Conservation (phyloP, 140 eudicot genomes). For the Oenanthe javanica region DNA sequence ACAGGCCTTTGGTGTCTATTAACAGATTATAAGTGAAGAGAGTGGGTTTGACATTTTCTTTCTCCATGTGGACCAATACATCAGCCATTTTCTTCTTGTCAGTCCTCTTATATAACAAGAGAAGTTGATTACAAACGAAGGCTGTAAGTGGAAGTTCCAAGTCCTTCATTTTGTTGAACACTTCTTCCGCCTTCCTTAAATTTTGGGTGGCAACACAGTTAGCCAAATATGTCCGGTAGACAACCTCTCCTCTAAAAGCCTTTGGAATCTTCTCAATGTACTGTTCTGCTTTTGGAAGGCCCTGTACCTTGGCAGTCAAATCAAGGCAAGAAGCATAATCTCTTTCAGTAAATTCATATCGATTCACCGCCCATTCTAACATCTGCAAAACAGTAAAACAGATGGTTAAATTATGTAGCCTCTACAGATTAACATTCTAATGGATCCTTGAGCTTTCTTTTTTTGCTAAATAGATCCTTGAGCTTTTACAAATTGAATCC, state of each 20-base stretch:
- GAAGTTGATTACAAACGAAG: conserved; percentile 64
- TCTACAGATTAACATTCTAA: not conserved
- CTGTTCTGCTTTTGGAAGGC: conserved; percentile 55
- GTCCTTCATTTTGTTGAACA: conserved; percentile 69
- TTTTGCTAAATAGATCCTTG: not conserved
- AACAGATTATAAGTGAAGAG: conserved; percentile 50
- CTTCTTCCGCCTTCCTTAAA: conserved; percentile 48
- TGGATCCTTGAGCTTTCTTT: not conserved
- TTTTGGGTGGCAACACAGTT: conserved; percentile 39
- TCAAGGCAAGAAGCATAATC: conserved; percentile 66
- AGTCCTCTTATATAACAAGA: conserved; percentile 54
- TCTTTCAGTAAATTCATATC: conserved; percentile 32
- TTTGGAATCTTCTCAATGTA: conserved; percentile 43
- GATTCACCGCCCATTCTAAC: conserved; percentile 60
- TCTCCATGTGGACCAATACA: conserved; percentile 63
- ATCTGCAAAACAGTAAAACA: conserved; percentile 39
- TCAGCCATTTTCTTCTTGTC: conserved; percentile 72
- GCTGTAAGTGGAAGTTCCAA: conserved; percentile 37
- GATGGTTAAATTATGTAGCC: conserved; percentile 3
- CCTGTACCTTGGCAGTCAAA: conserved; percentile 62
- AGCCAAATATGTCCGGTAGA: conserved; percentile 63
- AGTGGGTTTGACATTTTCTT: conserved; percentile 62
- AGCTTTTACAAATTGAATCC: not conserved
- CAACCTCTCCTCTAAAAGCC: conserved; percentile 40
- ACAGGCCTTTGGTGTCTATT: conserved; percentile 61